Evolutionary conservation across 1,139 yeast species (phyloP), one percentile per base, ranked within the genome.

Genomic region (Taiozyma sp.): DNA sequence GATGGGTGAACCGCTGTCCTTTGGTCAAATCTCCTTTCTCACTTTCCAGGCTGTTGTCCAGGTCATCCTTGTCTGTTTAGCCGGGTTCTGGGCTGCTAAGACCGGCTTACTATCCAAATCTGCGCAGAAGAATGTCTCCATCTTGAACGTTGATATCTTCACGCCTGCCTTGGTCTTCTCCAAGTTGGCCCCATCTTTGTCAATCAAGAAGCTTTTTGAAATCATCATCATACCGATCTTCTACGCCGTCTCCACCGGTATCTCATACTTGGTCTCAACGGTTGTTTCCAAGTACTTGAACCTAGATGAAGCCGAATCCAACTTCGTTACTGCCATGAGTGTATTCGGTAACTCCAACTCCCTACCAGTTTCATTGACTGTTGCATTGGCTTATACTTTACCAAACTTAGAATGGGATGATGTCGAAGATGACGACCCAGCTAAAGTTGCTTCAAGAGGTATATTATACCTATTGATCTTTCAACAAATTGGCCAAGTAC

Each of bases 311-410:
- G 80, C 86, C 9, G 92, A 86, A 67, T 67, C 84, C 2, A 87
- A 85, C 65, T 86, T 84, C 57, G 91, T 86, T 46, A 82, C 89
- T 32, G 92, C 91, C 3, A 86, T 85, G 87, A 84, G 87, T 2
- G 89, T 85, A n/a, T 86, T 86, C 66, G 92, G 92, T 48, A 86
- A 86, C 65, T 84, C 91, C 49, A 86, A 85, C 67, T 83, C 90
- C 8, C 72, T 86, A 52, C 92, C 93, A 1, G 92, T 86, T 2
- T 84, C 91, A 0, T 73, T 86, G 56, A 85, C 92, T 0, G 69
- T 85, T 52, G 80, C 89, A 2, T 73, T 86, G 58, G 83, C 91
- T 1, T 83, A 83, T 64, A 82, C 91, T 0, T 71, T 86, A 53
- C 93, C 92, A 1, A 81, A 83, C 58, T 73, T 86, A 56, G 78